Evolutionary conservation across 1,139 yeast genomes (phyloP), one percentile per base, ranked within the genome.

Genomic region (Diutina ranongensis): DNA sequence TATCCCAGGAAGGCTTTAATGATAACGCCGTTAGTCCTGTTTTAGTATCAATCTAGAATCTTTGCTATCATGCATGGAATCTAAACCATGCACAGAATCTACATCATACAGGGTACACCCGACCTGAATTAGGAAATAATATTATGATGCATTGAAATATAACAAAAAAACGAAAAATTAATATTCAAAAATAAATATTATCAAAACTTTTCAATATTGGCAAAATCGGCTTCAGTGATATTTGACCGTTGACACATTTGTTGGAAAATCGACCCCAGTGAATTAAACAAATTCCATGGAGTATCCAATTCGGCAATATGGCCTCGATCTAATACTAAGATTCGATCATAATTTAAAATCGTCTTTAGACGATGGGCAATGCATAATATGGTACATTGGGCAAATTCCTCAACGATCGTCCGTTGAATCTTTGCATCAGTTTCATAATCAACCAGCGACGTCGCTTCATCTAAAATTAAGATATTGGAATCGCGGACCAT

Each of bases 361-460:
- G 89, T 81, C 55, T 76, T 76, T 59, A 83, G 64, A 56, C 92
- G 74, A 57, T 84, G 94, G 3, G 94, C 94, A 62, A 84, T 82
- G 57, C 89, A 82, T 54, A 84, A 63, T 46, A 83, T 78, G 0
- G 94, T 83, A 59, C 89, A 80, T 28, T 75, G 61, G 8, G 64
- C 57, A 56, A 84, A 83, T 57, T 82, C 88, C 13, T 62, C 64
- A 9, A 69, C 66, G 50, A 83, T 81, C 25, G 86, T 79, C 4
- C 64, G 55, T 61, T 84, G 94, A 53, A 85, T 81, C 57, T 74
- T 75, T 16, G 75, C 67, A 60, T 84, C 94, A 0, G 94, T 83
- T 52, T 78, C 85, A 56, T 80, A 81, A 58, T 84, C 94, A 40
- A 84, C 92, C 9, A 84, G 78, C 0, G 94, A 83, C 0, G 94